These are phyloP conservation scores for Prunus mongolica DNA, from an alignment of 306 rosid genomes.

Conservation along the genomic window DNA sequence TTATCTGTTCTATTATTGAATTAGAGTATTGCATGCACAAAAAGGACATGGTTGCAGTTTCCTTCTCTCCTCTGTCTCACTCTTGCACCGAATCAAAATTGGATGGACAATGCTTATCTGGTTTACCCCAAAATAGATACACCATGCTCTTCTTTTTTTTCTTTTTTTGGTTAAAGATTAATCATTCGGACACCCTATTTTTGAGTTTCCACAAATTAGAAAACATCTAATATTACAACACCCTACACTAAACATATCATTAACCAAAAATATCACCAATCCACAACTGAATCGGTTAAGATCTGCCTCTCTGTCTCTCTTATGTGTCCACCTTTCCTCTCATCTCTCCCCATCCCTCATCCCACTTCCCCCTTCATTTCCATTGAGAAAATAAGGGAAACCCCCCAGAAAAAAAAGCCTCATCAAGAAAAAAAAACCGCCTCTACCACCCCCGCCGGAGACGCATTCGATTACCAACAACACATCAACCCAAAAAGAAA, in stretches of 20 bases:
- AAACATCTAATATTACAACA: not conserved
- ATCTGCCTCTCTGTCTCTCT: conserved; percentile 7
- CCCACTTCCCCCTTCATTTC: not conserved
- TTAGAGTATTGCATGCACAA: too few species aligned
- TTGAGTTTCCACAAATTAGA: not conserved
- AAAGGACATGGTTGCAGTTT: not conserved
- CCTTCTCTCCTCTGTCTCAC: too few species aligned
- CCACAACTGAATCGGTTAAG: conserved; percentile 27
- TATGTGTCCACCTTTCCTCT: conserved; percentile 30
- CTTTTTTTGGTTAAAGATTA: not conserved
- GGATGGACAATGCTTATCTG: not conserved
- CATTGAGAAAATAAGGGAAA: conserved; percentile 30
- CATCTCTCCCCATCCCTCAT: conserved; percentile 44
- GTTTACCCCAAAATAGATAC: not conserved
- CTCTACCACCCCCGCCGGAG: conserved; percentile 62
- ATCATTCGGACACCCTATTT: not conserved
- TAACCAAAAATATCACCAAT: conserved; percentile 18
- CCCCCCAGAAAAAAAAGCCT: conserved; percentile 27
- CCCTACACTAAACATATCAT: not conserved
- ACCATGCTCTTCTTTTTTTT: not conserved
- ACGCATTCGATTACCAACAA: conserved; percentile 37
- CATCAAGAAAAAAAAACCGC: conserved; percentile 15
- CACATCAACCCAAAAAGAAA: not conserved
- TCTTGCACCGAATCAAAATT: too few species aligned
- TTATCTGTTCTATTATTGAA: too few species aligned